Percentiles rank a stretch among this genome's conserved stretches.
Evolutionary conservation across 345 rosid genomes (phyloP).

Genomic region (Salix viminalis): DNA sequence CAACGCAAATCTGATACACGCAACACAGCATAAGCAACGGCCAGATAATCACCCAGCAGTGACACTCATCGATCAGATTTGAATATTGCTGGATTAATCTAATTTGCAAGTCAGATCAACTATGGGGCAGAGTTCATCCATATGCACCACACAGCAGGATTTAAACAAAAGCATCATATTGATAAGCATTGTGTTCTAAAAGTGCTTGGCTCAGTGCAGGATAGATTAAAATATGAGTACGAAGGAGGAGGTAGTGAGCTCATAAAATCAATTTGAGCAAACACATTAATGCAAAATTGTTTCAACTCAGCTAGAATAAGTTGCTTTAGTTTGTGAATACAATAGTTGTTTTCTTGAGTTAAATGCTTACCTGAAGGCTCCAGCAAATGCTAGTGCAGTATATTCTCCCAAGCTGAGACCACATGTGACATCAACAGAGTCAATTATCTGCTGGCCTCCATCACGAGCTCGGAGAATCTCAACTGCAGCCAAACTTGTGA

Average conservation of each 20-base stretch:
- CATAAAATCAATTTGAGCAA: background rate
- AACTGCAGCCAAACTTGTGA: constrained; percentile 96
- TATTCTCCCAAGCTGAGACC: constrained; percentile 99
- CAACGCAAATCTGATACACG: background rate
- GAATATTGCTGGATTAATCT: background rate
- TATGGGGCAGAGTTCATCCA: background rate
- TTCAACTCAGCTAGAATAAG: background rate
- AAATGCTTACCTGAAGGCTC: constrained; percentile 73
- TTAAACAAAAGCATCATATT: background rate
- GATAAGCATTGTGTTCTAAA: background rate
- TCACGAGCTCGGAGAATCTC: constrained; percentile 81
- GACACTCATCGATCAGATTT: background rate
- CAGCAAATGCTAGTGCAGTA: constrained; percentile 93
- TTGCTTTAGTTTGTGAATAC: background rate
- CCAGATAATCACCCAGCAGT: background rate
- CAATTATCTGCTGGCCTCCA: constrained; percentile 80
- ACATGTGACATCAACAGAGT: constrained; percentile 88
- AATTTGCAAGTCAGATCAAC: background rate
- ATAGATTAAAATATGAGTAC: background rate
- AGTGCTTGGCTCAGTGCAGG: background rate
- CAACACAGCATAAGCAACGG: background rate
- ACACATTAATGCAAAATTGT: background rate
- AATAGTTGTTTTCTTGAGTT: background rate
- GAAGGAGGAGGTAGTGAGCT: background rate
- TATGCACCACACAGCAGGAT: background rate